Evolutionary conservation across 2,329 filamentous ascomycete genomes (phyloP).

Genomic region (Ceratocystis albifundus): DNA sequence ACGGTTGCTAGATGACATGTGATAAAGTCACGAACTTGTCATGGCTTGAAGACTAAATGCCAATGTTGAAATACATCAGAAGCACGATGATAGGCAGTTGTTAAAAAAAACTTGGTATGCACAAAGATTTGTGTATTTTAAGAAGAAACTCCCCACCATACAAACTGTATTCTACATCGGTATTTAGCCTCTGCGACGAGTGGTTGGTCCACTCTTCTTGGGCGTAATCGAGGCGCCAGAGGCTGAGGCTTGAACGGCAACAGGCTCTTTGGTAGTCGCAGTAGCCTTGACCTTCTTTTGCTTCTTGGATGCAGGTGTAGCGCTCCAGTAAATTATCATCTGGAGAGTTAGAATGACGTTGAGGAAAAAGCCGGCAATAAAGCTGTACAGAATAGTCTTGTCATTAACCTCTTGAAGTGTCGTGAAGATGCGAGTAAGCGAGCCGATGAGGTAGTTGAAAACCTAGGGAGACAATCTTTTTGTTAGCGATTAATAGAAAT

Average conservation of each 20-base stretch:
- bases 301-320: conserved; percentile 35
- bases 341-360: conserved; percentile 78
- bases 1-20: background rate
- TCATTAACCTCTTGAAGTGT: conserved; percentile 96
- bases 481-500: conserved; percentile 10
- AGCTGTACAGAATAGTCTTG: conserved; percentile 89
- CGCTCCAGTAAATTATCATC: conserved; percentile 96
- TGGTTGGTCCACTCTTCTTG: conserved; percentile 35
- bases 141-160: background rate
- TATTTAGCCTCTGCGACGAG: conserved; percentile 34
- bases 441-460: conserved; percentile 94
- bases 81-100: background rate
- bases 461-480: conserved; percentile 47
- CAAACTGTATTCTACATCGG: background rate
- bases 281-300: conserved; percentile 29
- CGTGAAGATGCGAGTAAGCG: conserved; percentile 89
- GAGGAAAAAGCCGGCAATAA: conserved; percentile 79
- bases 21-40: background rate
- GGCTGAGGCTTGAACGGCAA: conserved; percentile 25
- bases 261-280: conserved; percentile 23
- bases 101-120: background rate
- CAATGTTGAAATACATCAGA: too few species aligned
- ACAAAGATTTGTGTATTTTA: background rate
- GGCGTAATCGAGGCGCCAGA: conserved; percentile 29
- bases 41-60: too few species aligned